A percentile compares a stretch with the other conserved stretches of the same genome.
These are phyloP conservation scores for Amphicarpaea edgeworthii DNA, from an alignment of 306 rosid genomes.

Conservation along the genomic window DNA sequence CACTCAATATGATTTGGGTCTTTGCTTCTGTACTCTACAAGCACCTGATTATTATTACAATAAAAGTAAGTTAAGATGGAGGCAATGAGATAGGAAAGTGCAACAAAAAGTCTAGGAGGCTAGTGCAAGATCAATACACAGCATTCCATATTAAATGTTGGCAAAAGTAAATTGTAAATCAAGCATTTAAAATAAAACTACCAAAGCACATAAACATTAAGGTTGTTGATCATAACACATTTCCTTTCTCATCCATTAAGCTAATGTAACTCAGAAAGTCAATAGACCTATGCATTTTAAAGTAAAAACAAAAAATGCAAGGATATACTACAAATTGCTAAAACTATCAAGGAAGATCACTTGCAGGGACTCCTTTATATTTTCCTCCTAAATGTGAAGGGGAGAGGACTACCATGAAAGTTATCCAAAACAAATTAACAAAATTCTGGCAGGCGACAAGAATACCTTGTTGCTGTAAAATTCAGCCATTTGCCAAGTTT, in stretches of 20 bases:
- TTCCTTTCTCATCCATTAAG: constrained; percentile 37
- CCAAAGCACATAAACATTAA: constrained; percentile 23
- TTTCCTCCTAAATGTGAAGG: constrained; percentile 32
- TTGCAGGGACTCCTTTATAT: constrained; percentile 19
- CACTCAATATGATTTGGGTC: constrained; percentile 96
- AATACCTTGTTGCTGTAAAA: constrained; percentile 97
- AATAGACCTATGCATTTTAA: not conserved
- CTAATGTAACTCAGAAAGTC: constrained; percentile 16
- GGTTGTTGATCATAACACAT: constrained; percentile 26
- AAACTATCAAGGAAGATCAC: constrained; percentile 33
- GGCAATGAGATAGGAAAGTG: constrained; percentile 14
- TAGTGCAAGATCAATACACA: constrained; percentile 1
- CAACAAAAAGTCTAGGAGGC: constrained; percentile 29
- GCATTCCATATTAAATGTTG: constrained; percentile 7
- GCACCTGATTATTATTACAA: constrained; percentile 67
- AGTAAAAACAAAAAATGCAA: constrained; percentile 19
- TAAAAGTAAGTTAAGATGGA: constrained; percentile 5
- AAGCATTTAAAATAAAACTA: constrained; percentile 31
- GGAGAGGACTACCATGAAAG: constrained; percentile 21
- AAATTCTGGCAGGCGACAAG: constrained; percentile 36
- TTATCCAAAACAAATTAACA: constrained; percentile 33
- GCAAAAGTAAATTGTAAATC: constrained; percentile 15
- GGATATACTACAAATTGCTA: constrained; percentile 20
- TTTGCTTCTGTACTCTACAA: constrained; percentile 86
- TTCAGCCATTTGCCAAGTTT: constrained; percentile 99